These are phyloP conservation scores for Botryotinia calthae DNA, from an alignment of 2,329 filamentous ascomycete species.

Conservation along the genomic window DNA sequence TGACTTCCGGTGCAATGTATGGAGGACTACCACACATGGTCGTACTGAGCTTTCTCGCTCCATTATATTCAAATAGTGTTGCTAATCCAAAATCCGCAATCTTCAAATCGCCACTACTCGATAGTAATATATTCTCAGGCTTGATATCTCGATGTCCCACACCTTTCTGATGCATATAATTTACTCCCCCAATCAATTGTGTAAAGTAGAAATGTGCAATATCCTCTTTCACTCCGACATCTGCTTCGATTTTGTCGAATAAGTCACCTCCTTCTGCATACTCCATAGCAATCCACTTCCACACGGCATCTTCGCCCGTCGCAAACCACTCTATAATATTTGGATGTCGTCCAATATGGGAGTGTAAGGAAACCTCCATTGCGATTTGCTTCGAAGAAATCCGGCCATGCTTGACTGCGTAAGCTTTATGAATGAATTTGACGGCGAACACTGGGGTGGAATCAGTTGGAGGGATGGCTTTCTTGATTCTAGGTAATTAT, in stretches of 20 bases:
- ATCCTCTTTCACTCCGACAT: slow-evolving; percentile 89
- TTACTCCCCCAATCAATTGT: slow-evolving; percentile 84
- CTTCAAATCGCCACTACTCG: slow-evolving; percentile 81
- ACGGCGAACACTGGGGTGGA: slow-evolving; percentile 84
- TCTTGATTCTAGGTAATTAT: slow-evolving; percentile 58
- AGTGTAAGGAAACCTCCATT: slow-evolving; percentile 89
- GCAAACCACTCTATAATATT: slow-evolving; percentile 94
- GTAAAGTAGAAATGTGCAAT: slow-evolving; percentile 96
- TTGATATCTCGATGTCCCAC: slow-evolving; percentile 90
- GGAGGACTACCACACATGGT: slow-evolving; percentile 95
- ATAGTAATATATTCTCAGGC: slow-evolving; percentile 92
- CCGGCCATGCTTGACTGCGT: slow-evolving; percentile 84
- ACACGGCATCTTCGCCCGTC: slow-evolving; percentile 77
- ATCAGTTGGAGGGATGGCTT: slow-evolving; percentile 73
- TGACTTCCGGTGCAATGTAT: slow-evolving; percentile 94
- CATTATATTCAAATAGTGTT: slow-evolving; percentile 87
- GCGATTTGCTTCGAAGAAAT: slow-evolving; percentile 85
- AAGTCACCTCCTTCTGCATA: slow-evolving; percentile 91
- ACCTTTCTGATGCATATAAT: slow-evolving; percentile 94
- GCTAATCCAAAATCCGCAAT: slow-evolving; percentile 96
- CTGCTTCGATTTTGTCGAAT: slow-evolving; percentile 99
- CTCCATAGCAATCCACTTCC: slow-evolving; percentile 99
- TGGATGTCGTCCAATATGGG: slow-evolving; percentile 80
- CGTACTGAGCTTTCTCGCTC: slow-evolving; percentile 74
- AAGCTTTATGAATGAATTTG: slow-evolving; percentile 98